Conservation (phyloP, 495 filamentous ascomycete genomes). For the Penicillium mononematosum region DNA sequence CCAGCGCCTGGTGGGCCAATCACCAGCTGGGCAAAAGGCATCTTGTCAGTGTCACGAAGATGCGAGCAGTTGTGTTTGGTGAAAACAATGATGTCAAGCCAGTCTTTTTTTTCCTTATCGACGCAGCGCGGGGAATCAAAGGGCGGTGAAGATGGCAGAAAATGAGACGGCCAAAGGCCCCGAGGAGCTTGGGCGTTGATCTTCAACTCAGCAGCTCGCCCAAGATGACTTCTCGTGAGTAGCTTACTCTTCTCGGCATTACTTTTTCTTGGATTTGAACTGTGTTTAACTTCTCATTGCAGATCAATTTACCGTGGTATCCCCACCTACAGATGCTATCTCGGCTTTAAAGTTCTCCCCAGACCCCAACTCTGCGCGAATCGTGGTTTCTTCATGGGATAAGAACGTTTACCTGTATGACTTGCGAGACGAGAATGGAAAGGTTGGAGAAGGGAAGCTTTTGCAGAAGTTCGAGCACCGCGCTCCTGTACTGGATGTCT, state of each 20-base stretch:
- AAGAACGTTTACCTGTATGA: slow-evolving; percentile 90
- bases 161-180: slow-evolving; percentile 24
- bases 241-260: neutral
- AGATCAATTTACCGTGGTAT: slow-evolving; percentile 49
- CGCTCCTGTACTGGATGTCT: slow-evolving; percentile 86
- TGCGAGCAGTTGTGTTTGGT: neutral
- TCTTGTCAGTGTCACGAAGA: slow-evolving; percentile 22
- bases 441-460: slow-evolving; percentile 56
- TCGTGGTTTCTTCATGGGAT: slow-evolving; percentile 95
- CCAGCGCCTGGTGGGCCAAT: slow-evolving; percentile 91
- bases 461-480: slow-evolving; percentile 74
- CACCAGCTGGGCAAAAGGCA: slow-evolving; percentile 74
- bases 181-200: slow-evolving; percentile 30
- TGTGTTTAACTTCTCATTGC: slow-evolving; percentile 15
- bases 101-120: slow-evolving; percentile 26
- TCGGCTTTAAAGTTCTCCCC: slow-evolving; percentile 84
- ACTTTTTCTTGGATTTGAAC: neutral
- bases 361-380: slow-evolving; percentile 56
- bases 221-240: slow-evolving; percentile 44
- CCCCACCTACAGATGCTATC: slow-evolving; percentile 83
- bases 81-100: slow-evolving; percentile 4
- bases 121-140: slow-evolving; percentile 31
- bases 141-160: slow-evolving; percentile 38
- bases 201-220: slow-evolving; percentile 19
- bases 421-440: slow-evolving; percentile 58